Conservation (phyloP, 768 basidiomycete species). For the Mycena metata region DNA sequence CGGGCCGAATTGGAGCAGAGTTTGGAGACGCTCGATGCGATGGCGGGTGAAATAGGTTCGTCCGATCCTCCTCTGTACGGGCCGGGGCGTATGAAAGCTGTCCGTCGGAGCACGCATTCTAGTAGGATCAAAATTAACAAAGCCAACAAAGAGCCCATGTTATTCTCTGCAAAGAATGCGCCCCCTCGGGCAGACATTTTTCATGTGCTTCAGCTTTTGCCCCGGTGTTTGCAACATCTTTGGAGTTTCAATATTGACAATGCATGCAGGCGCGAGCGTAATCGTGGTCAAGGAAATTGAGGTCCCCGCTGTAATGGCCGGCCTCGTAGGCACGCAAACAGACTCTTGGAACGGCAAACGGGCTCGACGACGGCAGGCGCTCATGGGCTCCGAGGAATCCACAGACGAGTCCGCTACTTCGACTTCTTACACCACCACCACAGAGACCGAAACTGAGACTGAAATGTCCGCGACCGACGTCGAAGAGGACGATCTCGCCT, state of each 20-base stretch:
- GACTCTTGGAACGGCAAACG: slow-evolving; percentile 56
- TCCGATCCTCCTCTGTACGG: no score
- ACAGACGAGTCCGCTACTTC: slow-evolving; percentile 43
- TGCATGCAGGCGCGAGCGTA: slow-evolving; percentile 70
- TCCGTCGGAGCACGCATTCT: no score
- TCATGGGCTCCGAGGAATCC: slow-evolving; percentile 37
- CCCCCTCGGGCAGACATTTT: no score
- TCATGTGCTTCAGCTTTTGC: no score
- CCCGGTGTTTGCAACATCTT: no score
- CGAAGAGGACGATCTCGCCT: slow-evolving; percentile 54
- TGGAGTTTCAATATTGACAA: no score
- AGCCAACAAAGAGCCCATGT: no score
- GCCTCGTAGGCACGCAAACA: slow-evolving; percentile 52
- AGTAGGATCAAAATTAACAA: no score
- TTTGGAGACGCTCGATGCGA: slow-evolving; percentile 89
- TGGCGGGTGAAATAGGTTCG: slow-evolving; percentile 78
- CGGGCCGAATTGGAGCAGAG: slow-evolving; percentile 82
- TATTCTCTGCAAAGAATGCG: no score
- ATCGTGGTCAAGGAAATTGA: slow-evolving; percentile 92
- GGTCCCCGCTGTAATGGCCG: slow-evolving; percentile 69
- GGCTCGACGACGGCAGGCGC: slow-evolving; percentile 49
- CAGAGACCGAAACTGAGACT: slow-evolving; percentile 42
- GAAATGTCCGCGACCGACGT: slow-evolving; percentile 53
- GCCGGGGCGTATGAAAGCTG: no score
- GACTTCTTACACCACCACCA: slow-evolving; percentile 39